Base-by-base conservation (phyloP, 1,284 basidiomycete genomes). In the Ceratobasidium sp. region DNA sequence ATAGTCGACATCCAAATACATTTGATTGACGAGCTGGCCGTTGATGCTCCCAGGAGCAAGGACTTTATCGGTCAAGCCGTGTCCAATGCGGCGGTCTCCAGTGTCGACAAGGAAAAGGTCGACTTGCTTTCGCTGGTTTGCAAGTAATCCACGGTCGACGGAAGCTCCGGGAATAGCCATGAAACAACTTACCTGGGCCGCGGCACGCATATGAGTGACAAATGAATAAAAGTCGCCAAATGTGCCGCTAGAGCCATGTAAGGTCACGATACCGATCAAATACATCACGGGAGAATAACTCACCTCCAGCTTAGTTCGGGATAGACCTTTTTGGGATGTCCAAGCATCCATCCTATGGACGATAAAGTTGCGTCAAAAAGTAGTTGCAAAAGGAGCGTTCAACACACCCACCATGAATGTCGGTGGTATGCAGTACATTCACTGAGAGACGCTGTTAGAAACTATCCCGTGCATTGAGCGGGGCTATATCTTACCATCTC, bases 181-280 rank as follows among this genome's bases (percentile, higher is more conserved):
- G 12, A n/a, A n/a, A 49, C 8, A 20, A 32, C 29, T 22, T 3
- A 60, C 57, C 29, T 47, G n/a, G 12, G 57, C 57, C 12, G 17
- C 15, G 1, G 15, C 13, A 34, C 57, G 42, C 57, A 47, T 60
- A 22, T 60, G 57, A 8, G 42, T 27, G 17, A 60, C 29, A 32
- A 60, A 60, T 10, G 57, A 60, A n/a, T 10, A 60, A 49, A 60
- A 49, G 31, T 60, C 57, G 5, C 57, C 57, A 20, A 60, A 60
- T 12, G 32, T 60, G 17, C 57, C 57, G 29, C 57, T 57, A 47
- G n/a, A 47, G 42, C 15, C 6, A 17, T 32, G 29, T n/a, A 12
- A 32, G 56, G 15, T 31, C 22, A 49, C 31, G 29, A 10, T 17
- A 8, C 8, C 3, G 31, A n/a, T 20, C 15, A 31, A 34, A 15